A percentile compares a stretch with the other conserved stretches of the same genome.
phyloP scores from a whole-genome alignment of 23 red algal species.

The Gracilaria gracilis region DNA sequence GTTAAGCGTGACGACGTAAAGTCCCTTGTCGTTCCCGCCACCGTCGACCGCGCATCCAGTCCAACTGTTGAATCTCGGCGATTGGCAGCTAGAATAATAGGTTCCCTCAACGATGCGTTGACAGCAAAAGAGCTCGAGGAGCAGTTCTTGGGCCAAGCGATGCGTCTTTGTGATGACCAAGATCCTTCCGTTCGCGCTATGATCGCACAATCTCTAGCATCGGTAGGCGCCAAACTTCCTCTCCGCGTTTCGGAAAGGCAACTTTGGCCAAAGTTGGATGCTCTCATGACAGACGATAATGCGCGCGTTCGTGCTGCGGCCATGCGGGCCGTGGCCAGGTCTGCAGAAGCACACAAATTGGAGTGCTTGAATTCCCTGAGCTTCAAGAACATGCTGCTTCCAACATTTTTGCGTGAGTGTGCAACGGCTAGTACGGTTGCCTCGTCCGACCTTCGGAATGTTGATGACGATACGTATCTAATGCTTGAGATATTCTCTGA shows the following conservation, averaged over 20 bases:
- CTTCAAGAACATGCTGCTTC: conserved; percentile 69
- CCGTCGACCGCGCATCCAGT: conserved; percentile 76
- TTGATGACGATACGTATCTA: conserved; percentile 82
- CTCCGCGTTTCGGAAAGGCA: conserved; percentile 73
- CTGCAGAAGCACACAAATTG: conserved; percentile 77
- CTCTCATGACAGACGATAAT: conserved; percentile 69
- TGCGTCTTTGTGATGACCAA: conserved; percentile 78
- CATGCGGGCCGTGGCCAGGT: conserved; percentile 69
- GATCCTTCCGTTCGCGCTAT: conserved; percentile 83
- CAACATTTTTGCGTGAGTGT: conserved; percentile 83
- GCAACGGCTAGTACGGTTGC: conserved; percentile 71
- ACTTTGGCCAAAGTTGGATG: conserved; percentile 77
- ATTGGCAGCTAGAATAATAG: conserved; percentile 79
- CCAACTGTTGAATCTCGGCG: conserved; percentile 75
- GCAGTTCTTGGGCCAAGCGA: conserved; percentile 73
- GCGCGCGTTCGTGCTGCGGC: conserved; percentile 74
- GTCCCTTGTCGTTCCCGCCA: conserved; percentile 75
- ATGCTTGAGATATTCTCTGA: conserved; percentile 92
- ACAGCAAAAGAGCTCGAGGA: conserved; percentile 78
- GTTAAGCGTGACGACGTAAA: conserved; percentile 80
- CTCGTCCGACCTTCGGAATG: conserved; percentile 79
- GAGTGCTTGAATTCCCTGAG: conserved; percentile 45
- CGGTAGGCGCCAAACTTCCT: conserved; percentile 74
- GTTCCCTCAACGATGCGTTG: conserved; percentile 76
- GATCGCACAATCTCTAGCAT: conserved; percentile 78